These are phyloP conservation scores for Cunninghamia lanceolata DNA, from an alignment of 75 land plant species.

Conservation along the genomic window DNA sequence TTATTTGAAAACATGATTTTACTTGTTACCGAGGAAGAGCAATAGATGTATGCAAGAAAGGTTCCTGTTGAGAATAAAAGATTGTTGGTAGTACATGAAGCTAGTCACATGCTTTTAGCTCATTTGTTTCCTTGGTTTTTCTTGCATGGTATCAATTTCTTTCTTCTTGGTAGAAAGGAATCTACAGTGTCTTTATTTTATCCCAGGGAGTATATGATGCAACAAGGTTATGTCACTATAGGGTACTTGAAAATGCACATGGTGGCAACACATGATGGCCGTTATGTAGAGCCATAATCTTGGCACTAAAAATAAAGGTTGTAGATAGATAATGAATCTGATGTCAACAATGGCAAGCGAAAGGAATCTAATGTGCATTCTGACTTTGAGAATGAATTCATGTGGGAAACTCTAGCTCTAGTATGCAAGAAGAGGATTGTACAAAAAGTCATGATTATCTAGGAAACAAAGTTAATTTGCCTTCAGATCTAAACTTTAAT, in stretches of 20 bases:
- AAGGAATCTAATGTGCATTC: constrained; percentile 10
- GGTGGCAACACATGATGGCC: constrained; percentile 98
- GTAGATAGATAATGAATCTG: too few species aligned
- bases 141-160: constrained; percentile 93
- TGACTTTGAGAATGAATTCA: neutral
- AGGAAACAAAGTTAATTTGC: neutral
- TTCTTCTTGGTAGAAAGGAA: constrained; percentile 91
- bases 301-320: too few species aligned
- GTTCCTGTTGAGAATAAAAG: constrained; percentile 70
- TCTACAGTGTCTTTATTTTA: constrained; percentile 78
- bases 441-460: neutral
- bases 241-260: constrained; percentile 96
- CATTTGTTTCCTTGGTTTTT: constrained; percentile 92
- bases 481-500: neutral
- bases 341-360: neutral
- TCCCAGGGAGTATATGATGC: constrained; percentile 79
- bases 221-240: constrained; percentile 75
- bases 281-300: constrained; percentile 94
- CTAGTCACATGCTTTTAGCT: constrained; percentile 91
- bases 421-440: neutral
- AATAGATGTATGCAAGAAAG: constrained; percentile 61
- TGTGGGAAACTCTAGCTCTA: neutral
- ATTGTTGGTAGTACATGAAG: constrained; percentile 92
- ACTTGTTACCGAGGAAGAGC: constrained; percentile 88
- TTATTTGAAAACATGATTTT: constrained; percentile 90